A percentile compares a stretch with the other conserved stretches of the same genome.
Evolutionary conservation across 2,329 filamentous ascomycete species (phyloP).

Genomic region (Fusarium musae): DNA sequence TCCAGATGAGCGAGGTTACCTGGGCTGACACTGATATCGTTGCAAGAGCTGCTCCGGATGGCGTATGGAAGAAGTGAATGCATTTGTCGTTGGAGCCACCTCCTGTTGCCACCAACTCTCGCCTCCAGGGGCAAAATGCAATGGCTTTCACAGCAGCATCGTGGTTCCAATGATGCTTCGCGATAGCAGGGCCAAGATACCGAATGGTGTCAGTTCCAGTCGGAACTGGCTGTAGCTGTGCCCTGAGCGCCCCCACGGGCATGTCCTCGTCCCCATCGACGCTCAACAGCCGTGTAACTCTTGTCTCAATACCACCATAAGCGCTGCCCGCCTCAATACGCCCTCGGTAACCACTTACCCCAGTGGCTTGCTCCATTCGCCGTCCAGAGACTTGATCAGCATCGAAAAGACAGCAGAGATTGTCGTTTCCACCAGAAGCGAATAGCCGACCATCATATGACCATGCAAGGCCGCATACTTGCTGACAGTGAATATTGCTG

Average conservation of each 20-base stretch:
- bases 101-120: conserved; percentile 86
- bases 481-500: conserved; percentile 78
- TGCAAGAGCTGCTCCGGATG: conserved; percentile 83
- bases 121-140: conserved; percentile 95
- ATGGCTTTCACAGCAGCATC: conserved; percentile 95
- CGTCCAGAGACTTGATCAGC: conserved; percentile 64
- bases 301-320: conserved; percentile 27
- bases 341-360: conserved; percentile 2
- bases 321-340: conserved; percentile 5
- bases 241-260: conserved; percentile 14
- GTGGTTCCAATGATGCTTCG: conserved; percentile 80
- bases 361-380: neutral
- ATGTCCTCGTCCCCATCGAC: neutral
- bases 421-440: conserved; percentile 93
- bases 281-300: conserved; percentile 4
- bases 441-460: conserved; percentile 80
- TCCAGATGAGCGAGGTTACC: conserved; percentile 94
- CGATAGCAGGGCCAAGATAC: conserved; percentile 63
- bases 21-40: conserved; percentile 94
- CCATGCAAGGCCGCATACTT: conserved; percentile 95
- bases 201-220: conserved; percentile 53
- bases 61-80: conserved; percentile 94
- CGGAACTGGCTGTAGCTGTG: conserved; percentile 46
- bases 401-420: conserved; percentile 85
- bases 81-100: conserved; percentile 94